Conservation (phyloP, 345 rosid genomes). For the Psidium guajava region DNA sequence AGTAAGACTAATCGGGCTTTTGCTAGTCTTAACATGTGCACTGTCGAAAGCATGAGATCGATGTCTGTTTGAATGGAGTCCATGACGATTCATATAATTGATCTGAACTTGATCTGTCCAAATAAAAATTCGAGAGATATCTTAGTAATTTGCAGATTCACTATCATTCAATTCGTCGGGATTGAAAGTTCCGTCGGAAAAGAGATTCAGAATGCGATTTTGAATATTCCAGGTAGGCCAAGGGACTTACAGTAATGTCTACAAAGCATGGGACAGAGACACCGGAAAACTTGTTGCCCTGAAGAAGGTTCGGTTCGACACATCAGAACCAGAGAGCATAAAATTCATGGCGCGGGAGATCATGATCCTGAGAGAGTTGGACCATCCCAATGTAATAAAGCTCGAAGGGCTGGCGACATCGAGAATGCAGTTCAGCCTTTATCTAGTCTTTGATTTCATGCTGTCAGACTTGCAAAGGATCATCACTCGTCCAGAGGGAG, state of each 20-base stretch:
- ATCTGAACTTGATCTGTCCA: not conserved
- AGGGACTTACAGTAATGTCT: slow-evolving; percentile 74
- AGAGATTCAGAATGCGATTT: not conserved
- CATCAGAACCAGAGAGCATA: slow-evolving; percentile 66
- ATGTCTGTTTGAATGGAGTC: not conserved
- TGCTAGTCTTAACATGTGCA: not conserved
- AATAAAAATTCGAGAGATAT: not conserved
- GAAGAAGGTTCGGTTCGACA: slow-evolving; percentile 68
- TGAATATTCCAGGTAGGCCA: slow-evolving; percentile 31
- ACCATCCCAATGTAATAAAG: slow-evolving; percentile 66
- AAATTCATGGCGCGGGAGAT: slow-evolving; percentile 73
- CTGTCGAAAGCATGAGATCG: not conserved
- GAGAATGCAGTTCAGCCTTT: slow-evolving; percentile 59
- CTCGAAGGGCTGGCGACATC: slow-evolving; percentile 70
- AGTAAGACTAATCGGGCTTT: not conserved
- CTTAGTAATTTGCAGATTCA: not conserved
- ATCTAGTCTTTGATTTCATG: slow-evolving; percentile 66
- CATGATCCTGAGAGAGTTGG: slow-evolving; percentile 45
- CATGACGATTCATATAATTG: not conserved
- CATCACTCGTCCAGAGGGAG: slow-evolving; percentile 28
- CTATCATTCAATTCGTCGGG: not conserved
- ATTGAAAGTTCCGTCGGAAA: not conserved
- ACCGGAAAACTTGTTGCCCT: slow-evolving; percentile 68
- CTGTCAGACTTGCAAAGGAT: slow-evolving; percentile 39
- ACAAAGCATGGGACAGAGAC: slow-evolving; percentile 58